phyloP scores from a whole-genome alignment of 768 basidiomycete species.

The Fistulinella prunicolor region DNA sequence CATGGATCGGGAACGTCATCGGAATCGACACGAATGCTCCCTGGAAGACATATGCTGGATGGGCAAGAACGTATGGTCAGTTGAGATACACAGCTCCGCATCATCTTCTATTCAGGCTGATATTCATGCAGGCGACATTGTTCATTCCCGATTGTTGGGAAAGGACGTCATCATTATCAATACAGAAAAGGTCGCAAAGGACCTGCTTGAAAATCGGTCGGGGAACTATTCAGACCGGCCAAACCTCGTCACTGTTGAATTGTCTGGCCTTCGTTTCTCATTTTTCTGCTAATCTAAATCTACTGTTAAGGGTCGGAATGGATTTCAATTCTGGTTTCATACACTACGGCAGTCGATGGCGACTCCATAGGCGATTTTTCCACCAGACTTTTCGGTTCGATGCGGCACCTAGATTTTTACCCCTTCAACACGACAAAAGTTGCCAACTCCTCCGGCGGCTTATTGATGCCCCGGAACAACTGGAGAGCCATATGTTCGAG shows the following conservation, averaged over 20 bases:
- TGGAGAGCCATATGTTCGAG: not conserved
- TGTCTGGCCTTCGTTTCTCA: not conserved
- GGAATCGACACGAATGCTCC: not conserved
- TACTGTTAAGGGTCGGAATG: not conserved
- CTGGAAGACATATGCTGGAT: not conserved
- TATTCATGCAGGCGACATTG: slow-evolving; percentile 2
- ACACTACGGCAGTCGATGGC: not conserved
- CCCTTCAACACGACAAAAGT: not conserved
- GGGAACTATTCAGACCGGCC: not conserved
- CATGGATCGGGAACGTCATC: slow-evolving; percentile 1
- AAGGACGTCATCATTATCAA: slow-evolving; percentile 9
- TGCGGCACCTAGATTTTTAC: not conserved
- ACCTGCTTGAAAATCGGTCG: not conserved
- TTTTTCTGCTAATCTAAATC: not conserved
- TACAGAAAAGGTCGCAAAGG: not conserved
- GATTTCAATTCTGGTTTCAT: not conserved
- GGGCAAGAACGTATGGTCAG: slow-evolving; percentile 9
- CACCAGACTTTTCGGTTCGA: not conserved
- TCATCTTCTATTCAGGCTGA: not conserved
- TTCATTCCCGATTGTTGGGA: slow-evolving; percentile 1
- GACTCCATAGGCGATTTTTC: not conserved
- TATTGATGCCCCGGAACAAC: not conserved
- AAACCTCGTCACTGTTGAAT: not conserved
- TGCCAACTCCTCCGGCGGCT: not conserved
- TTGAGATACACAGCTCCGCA: not conserved